These are phyloP conservation scores for Drechslerella coelobrocha DNA, from an alignment of 2,329 filamentous ascomycete species.

Conservation along the genomic window DNA sequence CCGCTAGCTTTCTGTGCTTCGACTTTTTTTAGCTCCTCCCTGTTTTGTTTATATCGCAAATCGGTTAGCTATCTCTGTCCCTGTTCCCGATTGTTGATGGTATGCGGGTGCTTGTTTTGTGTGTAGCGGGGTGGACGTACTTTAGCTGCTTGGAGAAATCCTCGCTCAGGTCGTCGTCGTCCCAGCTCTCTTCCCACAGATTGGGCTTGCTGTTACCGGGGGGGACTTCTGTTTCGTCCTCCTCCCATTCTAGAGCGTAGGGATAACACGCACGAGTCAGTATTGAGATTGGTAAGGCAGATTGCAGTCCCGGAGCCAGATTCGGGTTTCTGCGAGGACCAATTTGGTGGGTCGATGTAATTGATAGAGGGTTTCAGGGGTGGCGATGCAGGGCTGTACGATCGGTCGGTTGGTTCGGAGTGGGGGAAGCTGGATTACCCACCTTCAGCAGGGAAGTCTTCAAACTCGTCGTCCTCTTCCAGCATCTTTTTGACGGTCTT, in stretches of 20 bases:
- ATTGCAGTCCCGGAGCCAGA: no score
- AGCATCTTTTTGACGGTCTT: constrained; percentile 67
- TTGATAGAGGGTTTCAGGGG: not conserved
- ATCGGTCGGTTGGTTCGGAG: no score
- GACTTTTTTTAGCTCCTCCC: constrained; percentile 94
- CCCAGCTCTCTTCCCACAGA: constrained; percentile 99
- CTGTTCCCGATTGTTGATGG: no score
- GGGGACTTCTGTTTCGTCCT: constrained; percentile 83
- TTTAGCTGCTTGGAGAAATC: constrained; percentile 95
- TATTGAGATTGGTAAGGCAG: constrained; percentile 11
- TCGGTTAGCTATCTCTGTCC: no score
- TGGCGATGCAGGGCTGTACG: not conserved
- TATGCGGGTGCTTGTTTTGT: constrained; percentile 14
- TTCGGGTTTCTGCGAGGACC: no score
- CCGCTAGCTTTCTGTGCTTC: constrained; percentile 63
- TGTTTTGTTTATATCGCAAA: no score
- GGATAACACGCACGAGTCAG: not conserved
- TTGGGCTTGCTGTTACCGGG: constrained; percentile 74
- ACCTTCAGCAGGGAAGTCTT: constrained; percentile 98
- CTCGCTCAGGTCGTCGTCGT: constrained; percentile 95
- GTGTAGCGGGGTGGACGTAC: constrained; percentile 63
- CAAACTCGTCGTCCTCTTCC: constrained; percentile 98
- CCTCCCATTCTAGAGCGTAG: constrained; percentile 76
- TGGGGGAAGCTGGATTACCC: no score
- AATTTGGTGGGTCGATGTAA: not conserved